Percentiles rank a stretch among this genome's conserved stretches.
Conservation (phyloP, 129 eudicot genomes). For the Flaveria ramosissima region DNA sequence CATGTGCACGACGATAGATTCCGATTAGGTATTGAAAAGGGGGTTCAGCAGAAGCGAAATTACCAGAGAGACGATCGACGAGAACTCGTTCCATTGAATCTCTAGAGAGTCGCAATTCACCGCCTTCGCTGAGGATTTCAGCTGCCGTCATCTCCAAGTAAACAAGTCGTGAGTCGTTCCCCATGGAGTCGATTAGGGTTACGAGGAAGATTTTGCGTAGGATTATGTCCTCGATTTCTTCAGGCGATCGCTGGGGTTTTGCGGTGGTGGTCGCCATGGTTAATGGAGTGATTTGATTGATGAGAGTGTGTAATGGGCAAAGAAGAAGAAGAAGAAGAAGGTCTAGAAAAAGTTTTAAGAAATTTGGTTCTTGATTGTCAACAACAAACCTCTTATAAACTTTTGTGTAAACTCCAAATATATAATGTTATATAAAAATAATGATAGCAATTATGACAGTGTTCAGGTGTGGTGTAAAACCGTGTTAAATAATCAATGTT, state of each 20-base stretch:
- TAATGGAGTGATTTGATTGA: slow-evolving; percentile 8
- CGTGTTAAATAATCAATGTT: too few species aligned
- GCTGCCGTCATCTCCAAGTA: slow-evolving; percentile 94
- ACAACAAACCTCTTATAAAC: too few species aligned
- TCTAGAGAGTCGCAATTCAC: slow-evolving; percentile 55
- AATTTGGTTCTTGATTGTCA: too few species aligned
- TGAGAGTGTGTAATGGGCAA: neutral
- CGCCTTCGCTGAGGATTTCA: slow-evolving; percentile 80
- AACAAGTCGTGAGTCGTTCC: slow-evolving; percentile 59
- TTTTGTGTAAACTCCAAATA: too few species aligned
- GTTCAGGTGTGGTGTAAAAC: too few species aligned
- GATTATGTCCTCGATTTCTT: slow-evolving; percentile 85
- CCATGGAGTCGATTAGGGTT: slow-evolving; percentile 71
- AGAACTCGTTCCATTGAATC: slow-evolving; percentile 82
- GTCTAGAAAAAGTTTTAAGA: too few species aligned
- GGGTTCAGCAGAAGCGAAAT: slow-evolving; percentile 61
- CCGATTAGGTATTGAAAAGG: slow-evolving; percentile 70
- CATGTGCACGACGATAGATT: slow-evolving; percentile 66
- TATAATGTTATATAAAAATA: too few species aligned
- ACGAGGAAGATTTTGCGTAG: slow-evolving; percentile 80
- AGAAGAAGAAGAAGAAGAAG: slow-evolving; percentile 21
- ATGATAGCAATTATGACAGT: too few species aligned
- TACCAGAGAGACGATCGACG: slow-evolving; percentile 79
- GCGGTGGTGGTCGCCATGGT: slow-evolving; percentile 62
- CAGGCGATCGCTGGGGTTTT: slow-evolving; percentile 69